phyloP scores from a whole-genome alignment of 83 land plant species.

The Larix sibirica region DNA sequence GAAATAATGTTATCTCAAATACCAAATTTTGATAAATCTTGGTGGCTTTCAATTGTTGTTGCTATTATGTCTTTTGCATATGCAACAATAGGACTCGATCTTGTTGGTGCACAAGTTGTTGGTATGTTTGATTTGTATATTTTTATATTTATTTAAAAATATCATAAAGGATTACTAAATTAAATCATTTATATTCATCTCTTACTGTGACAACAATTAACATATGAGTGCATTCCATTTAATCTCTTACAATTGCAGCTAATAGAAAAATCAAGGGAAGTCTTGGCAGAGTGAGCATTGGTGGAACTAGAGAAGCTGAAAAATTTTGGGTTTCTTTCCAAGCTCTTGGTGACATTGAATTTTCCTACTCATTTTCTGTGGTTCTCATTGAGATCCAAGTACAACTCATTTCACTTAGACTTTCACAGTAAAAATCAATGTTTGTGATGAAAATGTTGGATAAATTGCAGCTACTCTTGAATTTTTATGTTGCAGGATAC shows the following conservation, averaged over 20 bases:
- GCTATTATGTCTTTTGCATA: constrained; percentile 61
- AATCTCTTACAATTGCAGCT: constrained; percentile 32
- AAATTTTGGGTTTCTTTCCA: constrained; percentile 59
- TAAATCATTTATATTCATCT: too few relatives aligned
- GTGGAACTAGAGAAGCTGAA: constrained; percentile 17
- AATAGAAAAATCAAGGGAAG: constrained; percentile 53
- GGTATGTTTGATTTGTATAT: constrained; percentile 23
- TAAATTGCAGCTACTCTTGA: too few relatives aligned
- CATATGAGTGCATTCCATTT: background rate
- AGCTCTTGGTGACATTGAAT: constrained; percentile 84
- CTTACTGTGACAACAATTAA: background rate
- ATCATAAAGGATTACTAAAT: too few relatives aligned
- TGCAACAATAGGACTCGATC: constrained; percentile 55
- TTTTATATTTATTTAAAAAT: too few relatives aligned
- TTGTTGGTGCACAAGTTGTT: constrained; percentile 39
- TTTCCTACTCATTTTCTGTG: constrained; percentile 76
- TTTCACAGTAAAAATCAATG: too few relatives aligned
- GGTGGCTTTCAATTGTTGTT: constrained; percentile 58
- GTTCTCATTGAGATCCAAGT: constrained; percentile 86
- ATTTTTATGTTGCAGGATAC: constrained; percentile 22
- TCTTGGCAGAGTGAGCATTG: constrained; percentile 37
- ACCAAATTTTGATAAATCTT: constrained; percentile 41
- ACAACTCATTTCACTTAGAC: too few relatives aligned
- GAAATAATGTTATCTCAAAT: constrained; percentile 53
- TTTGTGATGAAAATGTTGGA: too few relatives aligned